Conservation (phyloP, 2,329 filamentous ascomycete species). For the Penicillium psychrosexuale region DNA sequence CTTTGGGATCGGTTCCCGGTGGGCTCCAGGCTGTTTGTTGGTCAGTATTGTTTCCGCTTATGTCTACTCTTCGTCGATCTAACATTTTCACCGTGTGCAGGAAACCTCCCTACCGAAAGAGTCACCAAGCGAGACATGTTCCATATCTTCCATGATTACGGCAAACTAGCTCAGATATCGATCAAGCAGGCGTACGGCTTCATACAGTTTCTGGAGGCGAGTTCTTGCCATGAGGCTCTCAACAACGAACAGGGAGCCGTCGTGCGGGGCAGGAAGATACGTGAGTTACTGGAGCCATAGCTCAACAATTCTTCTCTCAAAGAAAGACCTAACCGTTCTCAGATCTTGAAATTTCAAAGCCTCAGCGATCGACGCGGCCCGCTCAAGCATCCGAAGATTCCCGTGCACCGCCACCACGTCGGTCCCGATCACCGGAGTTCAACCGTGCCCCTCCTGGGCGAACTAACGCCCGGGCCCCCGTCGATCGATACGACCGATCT, state of each 20-base stretch:
- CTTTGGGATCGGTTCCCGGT: slow-evolving; percentile 52
- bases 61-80: not conserved
- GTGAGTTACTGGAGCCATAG: slow-evolving; percentile 54
- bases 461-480: slow-evolving; percentile 29
- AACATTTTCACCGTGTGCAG: slow-evolving; percentile 43
- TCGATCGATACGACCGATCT: slow-evolving; percentile 46
- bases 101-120: slow-evolving; percentile 87
- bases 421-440: slow-evolving; percentile 64
- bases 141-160: slow-evolving; percentile 81
- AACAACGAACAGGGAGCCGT: slow-evolving; percentile 74
- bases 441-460: slow-evolving; percentile 39
- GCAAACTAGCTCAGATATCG: slow-evolving; percentile 86
- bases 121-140: slow-evolving; percentile 94
- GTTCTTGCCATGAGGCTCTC: slow-evolving; percentile 72
- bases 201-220: slow-evolving; percentile 80
- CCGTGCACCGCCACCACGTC: slow-evolving; percentile 44
- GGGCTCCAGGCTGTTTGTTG: slow-evolving; percentile 50
- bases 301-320: not conserved
- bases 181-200: slow-evolving; percentile 97
- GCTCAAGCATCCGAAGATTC: slow-evolving; percentile 36
- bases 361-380: slow-evolving; percentile 72
- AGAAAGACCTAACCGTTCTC: not conserved
- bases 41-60: slow-evolving; percentile 31
- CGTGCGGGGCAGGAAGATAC: slow-evolving; percentile 86
- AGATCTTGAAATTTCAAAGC: slow-evolving; percentile 89